Percentiles rank a stretch among this genome's conserved stretches.
These are phyloP conservation scores for Lyophyllum shimeji DNA, from an alignment of 768 basidiomycete species.

Conservation along the genomic window DNA sequence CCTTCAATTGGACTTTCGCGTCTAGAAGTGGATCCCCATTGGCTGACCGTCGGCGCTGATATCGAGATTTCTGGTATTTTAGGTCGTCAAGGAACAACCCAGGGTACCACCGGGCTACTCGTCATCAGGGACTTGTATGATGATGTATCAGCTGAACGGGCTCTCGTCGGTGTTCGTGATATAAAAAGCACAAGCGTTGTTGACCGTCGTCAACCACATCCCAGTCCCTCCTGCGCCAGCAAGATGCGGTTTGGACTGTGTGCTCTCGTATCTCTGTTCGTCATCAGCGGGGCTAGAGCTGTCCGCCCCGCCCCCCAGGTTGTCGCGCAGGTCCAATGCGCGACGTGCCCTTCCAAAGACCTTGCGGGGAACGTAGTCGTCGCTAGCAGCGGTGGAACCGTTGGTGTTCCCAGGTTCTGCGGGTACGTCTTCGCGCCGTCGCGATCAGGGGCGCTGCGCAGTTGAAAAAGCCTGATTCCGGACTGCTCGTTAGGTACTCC, in stretches of 20 bases:
- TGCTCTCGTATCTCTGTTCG: background rate
- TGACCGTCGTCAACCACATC: background rate
- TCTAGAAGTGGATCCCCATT: too few relatives aligned
- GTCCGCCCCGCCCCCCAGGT: too few relatives aligned
- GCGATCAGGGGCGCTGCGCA: background rate
- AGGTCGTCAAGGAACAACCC: too few relatives aligned
- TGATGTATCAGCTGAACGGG: too few relatives aligned
- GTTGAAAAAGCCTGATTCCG: background rate
- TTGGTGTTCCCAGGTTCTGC: constrained; percentile 13
- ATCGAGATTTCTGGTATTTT: too few relatives aligned
- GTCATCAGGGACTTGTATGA: too few relatives aligned
- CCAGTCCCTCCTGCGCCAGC: background rate
- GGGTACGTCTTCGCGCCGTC: too few relatives aligned
- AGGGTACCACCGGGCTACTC: too few relatives aligned
- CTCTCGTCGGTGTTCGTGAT: too few relatives aligned
- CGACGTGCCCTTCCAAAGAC: constrained; percentile 11
- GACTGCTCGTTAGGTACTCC: background rate
- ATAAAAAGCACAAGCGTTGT: too few relatives aligned
- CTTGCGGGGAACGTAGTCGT: constrained; percentile 7
- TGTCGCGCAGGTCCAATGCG: constrained; percentile 3
- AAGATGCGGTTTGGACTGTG: background rate
- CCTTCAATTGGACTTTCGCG: too few relatives aligned
- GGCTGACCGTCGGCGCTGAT: too few relatives aligned
- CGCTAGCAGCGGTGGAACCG: constrained; percentile 9
- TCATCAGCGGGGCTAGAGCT: background rate